These are phyloP conservation scores for Bipolaris sorokiniana DNA, from an alignment of 2,329 filamentous ascomycete species.

Conservation along the genomic window DNA sequence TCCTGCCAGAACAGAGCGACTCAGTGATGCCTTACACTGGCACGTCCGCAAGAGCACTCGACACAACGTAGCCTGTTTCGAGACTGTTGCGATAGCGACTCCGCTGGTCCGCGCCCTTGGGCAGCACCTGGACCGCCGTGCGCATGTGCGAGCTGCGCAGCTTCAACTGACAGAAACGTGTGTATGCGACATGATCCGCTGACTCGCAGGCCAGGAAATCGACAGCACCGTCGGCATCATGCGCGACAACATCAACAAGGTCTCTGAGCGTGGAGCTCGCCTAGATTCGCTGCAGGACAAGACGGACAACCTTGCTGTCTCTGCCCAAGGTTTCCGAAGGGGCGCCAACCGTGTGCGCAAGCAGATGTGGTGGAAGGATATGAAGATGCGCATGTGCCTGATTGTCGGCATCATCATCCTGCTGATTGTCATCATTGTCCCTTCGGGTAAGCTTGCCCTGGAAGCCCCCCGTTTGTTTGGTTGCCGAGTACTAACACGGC, in stretches of 20 bases:
- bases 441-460: slow-evolving; percentile 69
- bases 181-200: slow-evolving; percentile 15
- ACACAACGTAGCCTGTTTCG: slow-evolving; percentile 13
- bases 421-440: slow-evolving; percentile 92
- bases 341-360: slow-evolving; percentile 91
- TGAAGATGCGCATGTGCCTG: slow-evolving; percentile 99
- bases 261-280: slow-evolving; percentile 88
- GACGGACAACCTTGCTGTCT: slow-evolving; percentile 89
- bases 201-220: slow-evolving; percentile 74
- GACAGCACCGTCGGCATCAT: slow-evolving; percentile 94
- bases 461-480: too few species aligned
- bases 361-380: slow-evolving; percentile 99
- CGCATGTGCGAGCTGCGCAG: slow-evolving; percentile 1
- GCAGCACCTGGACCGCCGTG: neutral
- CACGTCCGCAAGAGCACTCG: slow-evolving; percentile 6
- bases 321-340: slow-evolving; percentile 92
- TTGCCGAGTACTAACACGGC: slow-evolving; percentile 16
- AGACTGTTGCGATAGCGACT: slow-evolving; percentile 14
- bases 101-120: neutral
- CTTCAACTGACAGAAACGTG: neutral
- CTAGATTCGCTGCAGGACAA: slow-evolving; percentile 90
- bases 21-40: slow-evolving; percentile 1
- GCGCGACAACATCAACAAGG: slow-evolving; percentile 97
- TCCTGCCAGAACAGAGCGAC: slow-evolving; percentile 5
- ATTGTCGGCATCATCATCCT: slow-evolving; percentile 89